These are phyloP conservation scores for Ophiocordyceps camponoti-rufipedis DNA, from an alignment of 2,329 filamentous ascomycete genomes.

Conservation along the genomic window DNA sequence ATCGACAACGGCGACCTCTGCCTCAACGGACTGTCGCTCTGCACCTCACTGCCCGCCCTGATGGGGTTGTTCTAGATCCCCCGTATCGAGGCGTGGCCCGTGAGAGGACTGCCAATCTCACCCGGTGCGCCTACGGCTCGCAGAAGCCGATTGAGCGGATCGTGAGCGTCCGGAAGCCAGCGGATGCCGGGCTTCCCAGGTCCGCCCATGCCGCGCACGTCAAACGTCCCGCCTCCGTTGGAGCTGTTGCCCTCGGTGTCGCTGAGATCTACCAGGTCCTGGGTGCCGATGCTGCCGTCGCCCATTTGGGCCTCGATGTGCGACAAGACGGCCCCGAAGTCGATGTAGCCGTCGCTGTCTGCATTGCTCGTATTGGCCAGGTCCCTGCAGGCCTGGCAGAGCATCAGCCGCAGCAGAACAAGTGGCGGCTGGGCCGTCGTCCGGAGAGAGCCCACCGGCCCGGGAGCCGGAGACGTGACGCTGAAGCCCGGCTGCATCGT, in stretches of 20 bases:
- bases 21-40: slow-evolving; percentile 3
- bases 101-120: slow-evolving; percentile 51
- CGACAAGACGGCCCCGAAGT: slow-evolving; percentile 48
- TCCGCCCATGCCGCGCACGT: slow-evolving; percentile 33
- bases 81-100: slow-evolving; percentile 20
- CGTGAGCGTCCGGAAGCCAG: slow-evolving; percentile 34
- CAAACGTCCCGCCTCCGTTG: slow-evolving; percentile 85
- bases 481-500: slow-evolving; percentile 15
- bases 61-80: slow-evolving; percentile 14
- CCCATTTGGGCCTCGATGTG: slow-evolving; percentile 38
- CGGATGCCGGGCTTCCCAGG: slow-evolving; percentile 25
- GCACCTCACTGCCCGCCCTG: slow-evolving; percentile 1
- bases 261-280: slow-evolving; percentile 66
- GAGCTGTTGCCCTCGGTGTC: slow-evolving; percentile 75
- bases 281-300: slow-evolving; percentile 21
- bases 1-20: slow-evolving; percentile 1
- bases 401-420: slow-evolving; percentile 50
- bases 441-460: slow-evolving; percentile 11
- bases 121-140: slow-evolving; percentile 39
- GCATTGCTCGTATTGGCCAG: slow-evolving; percentile 20
- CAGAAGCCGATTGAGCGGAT: slow-evolving; percentile 19
- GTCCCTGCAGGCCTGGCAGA: slow-evolving; percentile 62
- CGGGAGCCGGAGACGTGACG: slow-evolving; percentile 13
- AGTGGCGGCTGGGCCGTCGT: slow-evolving; percentile 38
- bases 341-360: slow-evolving; percentile 46